Conservation (phyloP, 108 stramenopile genomes). For the Poteriospumella lacustris region DNA sequence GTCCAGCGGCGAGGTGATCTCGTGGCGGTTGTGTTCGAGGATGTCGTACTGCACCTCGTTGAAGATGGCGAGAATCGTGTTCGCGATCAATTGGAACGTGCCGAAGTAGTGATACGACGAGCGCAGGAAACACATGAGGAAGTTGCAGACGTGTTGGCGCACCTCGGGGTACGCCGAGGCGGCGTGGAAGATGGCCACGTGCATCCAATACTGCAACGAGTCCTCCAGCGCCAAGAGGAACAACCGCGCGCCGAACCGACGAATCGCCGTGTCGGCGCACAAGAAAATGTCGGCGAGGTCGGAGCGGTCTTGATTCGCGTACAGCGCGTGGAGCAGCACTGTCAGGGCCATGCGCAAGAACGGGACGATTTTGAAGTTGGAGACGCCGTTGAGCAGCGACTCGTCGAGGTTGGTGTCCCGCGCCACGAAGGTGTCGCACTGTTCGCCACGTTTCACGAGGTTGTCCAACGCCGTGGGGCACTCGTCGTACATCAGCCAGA, state of each 20-base stretch:
- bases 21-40: neutral
- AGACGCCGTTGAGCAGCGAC: neutral
- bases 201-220: conserved; percentile 23
- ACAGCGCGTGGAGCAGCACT: conserved; percentile 8
- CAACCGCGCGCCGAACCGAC: neutral
- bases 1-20: neutral
- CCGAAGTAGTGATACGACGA: conserved; percentile 13
- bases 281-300: neutral
- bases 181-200: neutral
- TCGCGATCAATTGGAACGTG: neutral
- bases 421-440: too few relatives aligned
- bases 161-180: neutral
- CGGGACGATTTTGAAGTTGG: neutral
- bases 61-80: neutral
- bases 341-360: neutral
- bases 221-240: neutral
- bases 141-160: neutral
- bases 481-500: neutral
- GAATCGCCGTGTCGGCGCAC: neutral
- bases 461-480: neutral
- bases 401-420: conserved; percentile 16
- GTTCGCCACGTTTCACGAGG: neutral
- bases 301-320: neutral
- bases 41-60: neutral
- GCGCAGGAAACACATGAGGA: conserved; percentile 3